Evolutionary conservation across 495 filamentous ascomycete genomes (phyloP).

Genomic region (Astrocystis sublimbata): DNA sequence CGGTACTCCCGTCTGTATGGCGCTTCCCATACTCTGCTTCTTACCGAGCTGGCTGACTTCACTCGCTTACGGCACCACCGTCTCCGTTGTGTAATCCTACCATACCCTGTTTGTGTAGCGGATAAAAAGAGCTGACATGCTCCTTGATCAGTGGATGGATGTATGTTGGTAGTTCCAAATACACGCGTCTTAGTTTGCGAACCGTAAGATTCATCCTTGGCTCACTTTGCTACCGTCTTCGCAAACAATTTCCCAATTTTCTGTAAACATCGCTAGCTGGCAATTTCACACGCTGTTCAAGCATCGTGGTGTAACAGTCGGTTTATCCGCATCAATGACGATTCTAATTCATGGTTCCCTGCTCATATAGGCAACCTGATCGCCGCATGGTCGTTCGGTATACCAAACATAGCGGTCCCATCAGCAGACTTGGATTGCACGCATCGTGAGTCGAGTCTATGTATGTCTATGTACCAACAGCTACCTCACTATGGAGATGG

Average conservation of each 20-base stretch:
- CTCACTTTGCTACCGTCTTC: background rate
- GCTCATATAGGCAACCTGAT: background rate
- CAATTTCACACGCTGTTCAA: background rate
- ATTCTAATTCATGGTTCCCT: background rate
- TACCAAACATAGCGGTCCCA: background rate
- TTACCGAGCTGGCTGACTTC: slow-evolving; percentile 10
- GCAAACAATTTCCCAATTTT: slow-evolving; percentile 13
- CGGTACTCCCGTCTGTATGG: slow-evolving; percentile 1
- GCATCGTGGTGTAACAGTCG: background rate
- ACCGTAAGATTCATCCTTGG: slow-evolving; percentile 8
- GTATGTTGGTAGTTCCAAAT: background rate
- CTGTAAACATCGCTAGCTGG: background rate
- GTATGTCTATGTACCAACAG: slow-evolving; percentile 9
- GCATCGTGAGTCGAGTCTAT: background rate
- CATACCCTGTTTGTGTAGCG: background rate
- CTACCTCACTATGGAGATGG: background rate
- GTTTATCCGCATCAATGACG: background rate
- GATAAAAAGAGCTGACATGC: background rate
- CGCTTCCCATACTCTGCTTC: background rate
- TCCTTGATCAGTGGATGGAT: background rate
- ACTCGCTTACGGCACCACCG: background rate
- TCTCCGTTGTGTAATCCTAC: background rate
- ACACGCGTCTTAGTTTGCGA: background rate
- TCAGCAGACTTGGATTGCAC: background rate
- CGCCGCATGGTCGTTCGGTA: background rate